phyloP scores from a whole-genome alignment of 148 eudicot species.

The Rhododendron mucronatum region DNA sequence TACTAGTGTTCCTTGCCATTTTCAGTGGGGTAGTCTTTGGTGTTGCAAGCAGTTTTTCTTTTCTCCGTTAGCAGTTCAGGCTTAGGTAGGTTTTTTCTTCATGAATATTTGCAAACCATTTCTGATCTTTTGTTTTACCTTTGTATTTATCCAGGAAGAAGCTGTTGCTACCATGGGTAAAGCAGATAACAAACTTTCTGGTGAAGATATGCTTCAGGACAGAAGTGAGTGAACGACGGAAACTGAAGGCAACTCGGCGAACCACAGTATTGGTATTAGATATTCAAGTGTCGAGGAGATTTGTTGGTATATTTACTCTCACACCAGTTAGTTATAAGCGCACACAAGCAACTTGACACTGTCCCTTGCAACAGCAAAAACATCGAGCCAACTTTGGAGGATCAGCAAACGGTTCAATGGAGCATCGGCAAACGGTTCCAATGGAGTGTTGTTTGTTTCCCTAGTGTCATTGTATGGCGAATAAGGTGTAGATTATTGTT shows the following conservation, averaged over 20 bases:
- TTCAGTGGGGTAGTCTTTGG: background rate
- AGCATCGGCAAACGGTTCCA: background rate
- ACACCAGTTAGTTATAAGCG: background rate
- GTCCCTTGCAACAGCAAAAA: background rate
- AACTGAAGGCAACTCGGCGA: background rate
- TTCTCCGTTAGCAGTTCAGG: background rate
- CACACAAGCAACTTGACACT: background rate
- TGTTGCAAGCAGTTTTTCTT: background rate
- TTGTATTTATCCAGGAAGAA: slow-evolving; percentile 7
- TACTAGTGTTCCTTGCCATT: background rate
- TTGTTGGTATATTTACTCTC: background rate
- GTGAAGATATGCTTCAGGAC: background rate
- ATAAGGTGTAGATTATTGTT: background rate
- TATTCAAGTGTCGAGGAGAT: background rate
- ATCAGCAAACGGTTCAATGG: background rate
- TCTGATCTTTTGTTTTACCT: background rate
- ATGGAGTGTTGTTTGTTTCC: background rate
- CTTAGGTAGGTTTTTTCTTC: background rate
- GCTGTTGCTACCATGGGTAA: slow-evolving; percentile 1
- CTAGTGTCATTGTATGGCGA: background rate
- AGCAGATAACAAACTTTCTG: slow-evolving; percentile 14
- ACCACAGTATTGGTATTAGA: background rate
- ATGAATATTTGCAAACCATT: background rate
- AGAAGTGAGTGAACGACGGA: background rate
- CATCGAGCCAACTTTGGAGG: background rate